Base-by-base conservation (phyloP, 2,329 filamentous ascomycete genomes). In the Aspergillus felis region DNA sequence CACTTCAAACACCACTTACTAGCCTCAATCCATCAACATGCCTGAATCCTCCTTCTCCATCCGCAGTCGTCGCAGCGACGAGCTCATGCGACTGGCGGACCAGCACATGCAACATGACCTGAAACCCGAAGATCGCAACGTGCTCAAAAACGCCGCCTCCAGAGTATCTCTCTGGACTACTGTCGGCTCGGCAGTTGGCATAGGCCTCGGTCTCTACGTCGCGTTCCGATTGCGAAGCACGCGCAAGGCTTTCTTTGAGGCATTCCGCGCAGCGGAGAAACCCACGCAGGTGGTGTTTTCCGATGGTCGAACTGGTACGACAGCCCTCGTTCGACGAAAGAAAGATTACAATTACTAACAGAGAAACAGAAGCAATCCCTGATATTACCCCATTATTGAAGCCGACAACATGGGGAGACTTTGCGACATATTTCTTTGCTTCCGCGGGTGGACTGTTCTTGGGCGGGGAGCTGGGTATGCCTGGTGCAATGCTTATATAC, bases 341-440 rank as follows among this genome's bases (percentile, higher is more conserved):
- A 7, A 27, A 42, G 24, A 32, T 27, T 7, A 8, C 20, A 2
- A n/a, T 32, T 5, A 10, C n/a, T 49, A 3, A 17, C 2, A n/a
- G n/a, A 4, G 5, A 44, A 41, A 47, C 64, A 85, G 85, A 87
- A 66, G 66, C 80, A 0, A 74, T 89, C 1, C 87, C 87, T 0
- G 85, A 89, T 63, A 73, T 89, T 38, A 83, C 82, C 0, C 78
- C 79, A 0, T 66, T 84, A 41, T 62, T 89, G 44, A 79, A 81
- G 48, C 87, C 86, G 0, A 83, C 82, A 1, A 76, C 76, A 0
- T 66, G 82, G 51, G 85, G 85, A 14, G 87, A 89, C 61, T 68
- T 85, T 28, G 82, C 84, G 3, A 84, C 87, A 0, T 88, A 86
- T 66, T 81, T 82, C 59, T 82, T 89, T 66, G 85, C 88, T 50